These are phyloP conservation scores for Salix exigua DNA, from an alignment of 345 rosid genomes.

Conservation along the genomic window DNA sequence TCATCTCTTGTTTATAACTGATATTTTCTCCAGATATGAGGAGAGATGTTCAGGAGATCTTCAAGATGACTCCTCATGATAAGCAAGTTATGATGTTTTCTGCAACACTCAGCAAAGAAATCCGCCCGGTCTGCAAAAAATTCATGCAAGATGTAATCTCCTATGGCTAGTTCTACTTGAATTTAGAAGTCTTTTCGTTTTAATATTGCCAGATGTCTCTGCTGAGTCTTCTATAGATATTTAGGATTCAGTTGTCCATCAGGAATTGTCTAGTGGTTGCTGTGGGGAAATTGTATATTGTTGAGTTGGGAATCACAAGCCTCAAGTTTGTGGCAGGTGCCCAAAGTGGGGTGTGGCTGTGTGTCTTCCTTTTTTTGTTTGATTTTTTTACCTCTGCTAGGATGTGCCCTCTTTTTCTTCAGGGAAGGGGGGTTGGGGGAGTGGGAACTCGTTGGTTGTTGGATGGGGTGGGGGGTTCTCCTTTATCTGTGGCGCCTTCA, in stretches of 20 bases:
- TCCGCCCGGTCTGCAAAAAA: constrained; percentile 99
- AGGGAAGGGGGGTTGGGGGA: neutral
- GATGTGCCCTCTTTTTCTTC: neutral
- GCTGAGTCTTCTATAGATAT: constrained; percentile 16
- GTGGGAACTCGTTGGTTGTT: neutral
- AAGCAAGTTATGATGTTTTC: constrained; percentile 99
- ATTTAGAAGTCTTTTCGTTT: constrained; percentile 46
- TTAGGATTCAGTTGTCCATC: constrained; percentile 18
- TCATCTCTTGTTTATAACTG: neutral
- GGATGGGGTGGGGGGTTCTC: neutral
- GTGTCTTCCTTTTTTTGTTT: neutral
- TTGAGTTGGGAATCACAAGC: neutral
- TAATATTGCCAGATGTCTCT: constrained; percentile 42
- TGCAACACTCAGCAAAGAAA: constrained; percentile 98
- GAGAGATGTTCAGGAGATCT: constrained; percentile 96
- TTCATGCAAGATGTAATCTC: constrained; percentile 99
- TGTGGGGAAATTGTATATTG: constrained; percentile 13
- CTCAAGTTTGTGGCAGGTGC: neutral
- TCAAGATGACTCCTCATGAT: constrained; percentile 98
- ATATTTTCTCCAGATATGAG: constrained; percentile 67
- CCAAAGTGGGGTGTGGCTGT: neutral
- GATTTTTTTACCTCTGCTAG: neutral
- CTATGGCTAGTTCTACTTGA: constrained; percentile 55
- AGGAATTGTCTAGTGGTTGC: constrained; percentile 13
- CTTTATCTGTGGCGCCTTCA: neutral